phyloP scores from a whole-genome alignment of 2,329 filamentous ascomycete genomes.

The Aspergillus oerlinghausenensis region DNA sequence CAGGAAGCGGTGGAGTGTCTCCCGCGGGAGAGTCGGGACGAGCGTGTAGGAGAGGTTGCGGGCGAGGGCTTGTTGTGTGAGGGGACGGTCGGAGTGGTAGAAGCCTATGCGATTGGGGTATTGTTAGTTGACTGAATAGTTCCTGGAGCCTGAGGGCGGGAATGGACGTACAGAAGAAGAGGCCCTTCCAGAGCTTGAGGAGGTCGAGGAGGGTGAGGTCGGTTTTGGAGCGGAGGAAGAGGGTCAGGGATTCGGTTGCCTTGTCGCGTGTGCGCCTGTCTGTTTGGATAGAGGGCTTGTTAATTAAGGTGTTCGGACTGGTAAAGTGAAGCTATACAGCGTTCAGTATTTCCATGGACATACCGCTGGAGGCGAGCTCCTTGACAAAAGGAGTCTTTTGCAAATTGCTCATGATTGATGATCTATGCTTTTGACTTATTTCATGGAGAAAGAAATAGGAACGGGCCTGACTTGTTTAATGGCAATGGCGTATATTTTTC shows the following conservation, averaged over 20 bases:
- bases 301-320: constrained; percentile 7
- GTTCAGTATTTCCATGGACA: neutral
- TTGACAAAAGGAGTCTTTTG: constrained; percentile 67
- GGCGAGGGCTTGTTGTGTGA: constrained; percentile 81
- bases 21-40: constrained; percentile 53
- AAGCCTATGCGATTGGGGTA: constrained; percentile 49
- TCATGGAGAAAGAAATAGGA: neutral
- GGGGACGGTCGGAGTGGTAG: constrained; percentile 88
- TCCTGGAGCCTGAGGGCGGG: neutral
- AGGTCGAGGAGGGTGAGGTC: constrained; percentile 65
- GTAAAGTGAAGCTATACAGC: neutral
- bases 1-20: constrained; percentile 46
- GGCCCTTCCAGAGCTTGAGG: constrained; percentile 88
- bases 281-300: constrained; percentile 31
- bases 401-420: constrained; percentile 31
- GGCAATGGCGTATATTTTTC: neutral
- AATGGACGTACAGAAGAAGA: constrained; percentile 68
- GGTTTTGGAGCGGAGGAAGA: constrained; percentile 65
- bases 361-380: constrained; percentile 79
- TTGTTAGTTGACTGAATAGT: neutral
- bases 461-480: neutral
- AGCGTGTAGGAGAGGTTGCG: constrained; percentile 67
- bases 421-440: constrained; percentile 3
- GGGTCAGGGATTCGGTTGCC: constrained; percentile 70
- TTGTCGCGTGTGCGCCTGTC: constrained; percentile 74